These are phyloP conservation scores for Penicillium arizonense DNA, from an alignment of 495 filamentous ascomycete genomes.

Conservation along the genomic window DNA sequence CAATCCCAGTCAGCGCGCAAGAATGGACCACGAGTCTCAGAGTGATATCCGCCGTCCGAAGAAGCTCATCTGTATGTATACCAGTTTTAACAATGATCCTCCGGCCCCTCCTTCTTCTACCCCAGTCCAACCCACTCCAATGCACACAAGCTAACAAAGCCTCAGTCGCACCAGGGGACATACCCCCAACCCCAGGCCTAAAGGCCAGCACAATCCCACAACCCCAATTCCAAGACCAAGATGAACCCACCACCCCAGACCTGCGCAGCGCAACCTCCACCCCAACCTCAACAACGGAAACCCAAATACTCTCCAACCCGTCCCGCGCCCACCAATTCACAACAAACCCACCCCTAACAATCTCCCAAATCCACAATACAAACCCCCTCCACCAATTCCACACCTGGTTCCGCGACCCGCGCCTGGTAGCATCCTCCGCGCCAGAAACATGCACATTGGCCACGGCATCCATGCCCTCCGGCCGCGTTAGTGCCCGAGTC, in stretches of 20 bases:
- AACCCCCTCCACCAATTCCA: slow-evolving; percentile 81
- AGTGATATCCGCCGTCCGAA: slow-evolving; percentile 28
- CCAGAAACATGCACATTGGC: slow-evolving; percentile 74
- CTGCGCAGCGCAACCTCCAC: slow-evolving; percentile 36
- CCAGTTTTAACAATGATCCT: too few species aligned
- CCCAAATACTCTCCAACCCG: slow-evolving; percentile 35
- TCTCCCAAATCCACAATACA: slow-evolving; percentile 38
- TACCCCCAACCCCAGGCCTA: slow-evolving; percentile 19
- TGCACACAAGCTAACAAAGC: slow-evolving; percentile 16
- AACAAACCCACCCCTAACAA: slow-evolving; percentile 43
- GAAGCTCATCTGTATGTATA: slow-evolving; percentile 44
- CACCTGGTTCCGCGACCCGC: slow-evolving; percentile 76
- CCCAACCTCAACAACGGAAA: slow-evolving; percentile 35
- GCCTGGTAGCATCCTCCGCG: slow-evolving; percentile 59
- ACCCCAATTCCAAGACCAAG: slow-evolving; percentile 51
- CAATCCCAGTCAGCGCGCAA: neutral
- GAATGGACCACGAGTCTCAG: slow-evolving; percentile 14
- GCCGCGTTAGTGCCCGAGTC: slow-evolving; percentile 76
- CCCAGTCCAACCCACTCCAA: neutral
- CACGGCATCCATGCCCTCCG: slow-evolving; percentile 81
- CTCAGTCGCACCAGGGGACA: slow-evolving; percentile 47
- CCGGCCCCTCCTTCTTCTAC: neutral
- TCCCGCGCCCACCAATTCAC: slow-evolving; percentile 48
- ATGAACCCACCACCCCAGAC: slow-evolving; percentile 41
- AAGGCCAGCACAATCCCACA: slow-evolving; percentile 11